phyloP scores from a whole-genome alignment of 2,329 filamentous ascomycete species.

The Juglanconis oblonga region DNA sequence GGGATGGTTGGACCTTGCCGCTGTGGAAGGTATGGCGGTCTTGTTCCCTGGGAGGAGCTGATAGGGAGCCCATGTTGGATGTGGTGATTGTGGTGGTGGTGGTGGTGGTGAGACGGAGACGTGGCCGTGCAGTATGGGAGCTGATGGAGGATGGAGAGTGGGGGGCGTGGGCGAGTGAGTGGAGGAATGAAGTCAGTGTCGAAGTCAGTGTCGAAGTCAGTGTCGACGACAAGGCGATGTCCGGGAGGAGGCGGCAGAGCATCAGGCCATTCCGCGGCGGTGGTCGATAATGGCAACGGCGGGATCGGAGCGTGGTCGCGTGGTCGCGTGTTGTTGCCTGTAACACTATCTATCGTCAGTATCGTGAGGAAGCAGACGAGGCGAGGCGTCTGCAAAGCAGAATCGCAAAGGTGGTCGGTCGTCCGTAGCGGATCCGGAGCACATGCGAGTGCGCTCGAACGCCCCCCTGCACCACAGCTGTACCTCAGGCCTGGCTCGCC shows the following conservation, averaged over 20 bases:
- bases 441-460: too few relatives aligned
- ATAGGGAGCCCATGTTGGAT: constrained; percentile 5
- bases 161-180: neutral
- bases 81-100: neutral
- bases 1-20: constrained; percentile 63
- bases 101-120: neutral
- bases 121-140: neutral
- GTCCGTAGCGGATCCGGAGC: too few relatives aligned
- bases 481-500: too few relatives aligned
- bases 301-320: too few relatives aligned
- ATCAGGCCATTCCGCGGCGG: neutral
- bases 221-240: too few relatives aligned
- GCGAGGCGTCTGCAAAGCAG: neutral
- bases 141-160: neutral
- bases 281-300: neutral
- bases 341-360: neutral
- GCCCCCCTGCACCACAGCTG: neutral
- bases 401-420: neutral
- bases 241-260: neutral
- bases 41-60: constrained; percentile 15
- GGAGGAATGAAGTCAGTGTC: neutral
- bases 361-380: neutral
- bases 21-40: constrained; percentile 71
- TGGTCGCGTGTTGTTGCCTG: too few relatives aligned
- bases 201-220: too few relatives aligned